Percentiles rank a stretch among this genome's conserved stretches.
Evolutionary conservation across 106 monocot genomes (phyloP).

Genomic region (Triglochin maritima): DNA sequence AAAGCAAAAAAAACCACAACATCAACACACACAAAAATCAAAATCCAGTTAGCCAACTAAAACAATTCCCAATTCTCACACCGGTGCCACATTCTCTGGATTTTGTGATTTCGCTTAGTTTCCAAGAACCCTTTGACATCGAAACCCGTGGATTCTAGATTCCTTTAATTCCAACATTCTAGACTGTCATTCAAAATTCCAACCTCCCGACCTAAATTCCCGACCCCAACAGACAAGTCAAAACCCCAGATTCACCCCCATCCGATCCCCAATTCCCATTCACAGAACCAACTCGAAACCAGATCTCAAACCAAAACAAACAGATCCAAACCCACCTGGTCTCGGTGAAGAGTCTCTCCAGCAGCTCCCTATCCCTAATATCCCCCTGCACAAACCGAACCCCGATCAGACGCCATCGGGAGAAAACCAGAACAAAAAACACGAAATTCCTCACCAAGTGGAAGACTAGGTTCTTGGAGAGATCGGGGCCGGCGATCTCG

Average conservation of each 20-base stretch:
- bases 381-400: conserved; percentile 20
- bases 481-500: conserved; percentile 40
- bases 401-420: neutral
- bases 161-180: neutral
- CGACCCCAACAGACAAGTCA: neutral
- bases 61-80: no score
- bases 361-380: conserved; percentile 44
- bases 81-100: no score
- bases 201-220: neutral
- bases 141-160: no score
- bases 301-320: neutral
- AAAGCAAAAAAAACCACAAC: no score
- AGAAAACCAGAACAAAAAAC: neutral
- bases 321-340: conserved; percentile 15
- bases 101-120: no score
- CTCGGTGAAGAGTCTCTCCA: conserved; percentile 57
- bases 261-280: neutral
- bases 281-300: neutral
- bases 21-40: no score
- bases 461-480: conserved; percentile 40
- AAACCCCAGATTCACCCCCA: neutral
- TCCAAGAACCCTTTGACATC: no score
- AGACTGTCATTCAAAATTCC: neutral
- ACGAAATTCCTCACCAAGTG: conserved; percentile 21
- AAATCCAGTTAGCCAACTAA: no score